These are phyloP conservation scores for Hortaea sp. DNA, from an alignment of 2,329 filamentous ascomycete genomes.

Conservation along the genomic window DNA sequence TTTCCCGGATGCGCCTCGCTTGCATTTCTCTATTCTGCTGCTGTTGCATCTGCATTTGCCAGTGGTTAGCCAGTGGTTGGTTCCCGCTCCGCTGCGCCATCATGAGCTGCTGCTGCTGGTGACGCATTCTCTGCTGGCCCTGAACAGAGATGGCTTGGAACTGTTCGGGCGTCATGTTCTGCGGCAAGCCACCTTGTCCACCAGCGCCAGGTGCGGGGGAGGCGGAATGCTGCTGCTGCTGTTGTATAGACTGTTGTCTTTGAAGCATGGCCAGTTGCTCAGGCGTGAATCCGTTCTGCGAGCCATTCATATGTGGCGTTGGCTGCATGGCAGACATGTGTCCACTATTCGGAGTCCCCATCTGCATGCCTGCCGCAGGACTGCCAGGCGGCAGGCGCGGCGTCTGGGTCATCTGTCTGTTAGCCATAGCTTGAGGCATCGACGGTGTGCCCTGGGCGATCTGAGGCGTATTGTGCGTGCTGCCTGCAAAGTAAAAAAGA, in stretches of 20 bases:
- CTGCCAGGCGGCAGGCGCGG: slow-evolving; percentile 26
- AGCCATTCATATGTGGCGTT: slow-evolving; percentile 17
- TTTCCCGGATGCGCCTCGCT: background rate
- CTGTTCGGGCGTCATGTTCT: slow-evolving; percentile 20
- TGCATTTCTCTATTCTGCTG: slow-evolving; percentile 3
- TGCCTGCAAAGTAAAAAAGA: slow-evolving; percentile 4
- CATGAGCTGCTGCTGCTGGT: slow-evolving; percentile 24
- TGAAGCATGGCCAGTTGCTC: slow-evolving; percentile 25
- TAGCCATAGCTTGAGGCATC: slow-evolving; percentile 25
- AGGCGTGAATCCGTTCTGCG: slow-evolving; percentile 18
- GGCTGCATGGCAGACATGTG: slow-evolving; percentile 16
- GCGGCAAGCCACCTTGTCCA: slow-evolving; percentile 2
- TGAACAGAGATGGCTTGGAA: slow-evolving; percentile 23
- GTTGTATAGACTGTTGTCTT: slow-evolving; percentile 18
- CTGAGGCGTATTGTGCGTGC: slow-evolving; percentile 28
- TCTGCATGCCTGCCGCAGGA: slow-evolving; percentile 20
- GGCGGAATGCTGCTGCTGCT: background rate
- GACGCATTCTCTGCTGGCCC: slow-evolving; percentile 16
- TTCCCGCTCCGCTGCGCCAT: slow-evolving; percentile 4
- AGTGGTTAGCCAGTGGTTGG: slow-evolving; percentile 6
- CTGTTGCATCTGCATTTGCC: slow-evolving; percentile 13
- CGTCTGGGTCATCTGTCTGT: slow-evolving; percentile 27
- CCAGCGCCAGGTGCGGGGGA: too few relatives aligned
- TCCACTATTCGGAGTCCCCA: slow-evolving; percentile 17
- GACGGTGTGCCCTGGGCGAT: slow-evolving; percentile 28